phyloP scores from a whole-genome alignment of 176 grass and related monocot genomes.

The Aegilops umbellulata region DNA sequence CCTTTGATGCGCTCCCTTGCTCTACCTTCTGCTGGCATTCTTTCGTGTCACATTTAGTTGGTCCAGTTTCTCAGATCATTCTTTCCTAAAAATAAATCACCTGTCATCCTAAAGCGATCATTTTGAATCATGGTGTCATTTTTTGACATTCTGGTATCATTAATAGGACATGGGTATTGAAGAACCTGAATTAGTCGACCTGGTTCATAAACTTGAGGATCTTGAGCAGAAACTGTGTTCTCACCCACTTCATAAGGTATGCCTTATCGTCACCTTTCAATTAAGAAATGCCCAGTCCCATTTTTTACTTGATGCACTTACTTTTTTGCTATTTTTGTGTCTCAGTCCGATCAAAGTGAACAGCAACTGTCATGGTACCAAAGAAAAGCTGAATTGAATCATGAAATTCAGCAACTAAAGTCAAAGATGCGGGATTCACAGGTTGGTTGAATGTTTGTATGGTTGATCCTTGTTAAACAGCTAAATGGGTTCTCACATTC shows the following conservation, averaged over 20 bases:
- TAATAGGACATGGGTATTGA: constrained; percentile 91
- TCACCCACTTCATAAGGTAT: constrained; percentile 86
- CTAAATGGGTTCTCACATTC: constrained; percentile 28
- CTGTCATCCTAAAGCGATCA: constrained; percentile 17
- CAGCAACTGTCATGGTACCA: constrained; percentile 87
- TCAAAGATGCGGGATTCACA: constrained; percentile 96
- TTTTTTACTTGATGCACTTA: neutral
- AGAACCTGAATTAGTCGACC: constrained; percentile 75
- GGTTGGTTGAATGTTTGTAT: constrained; percentile 40
- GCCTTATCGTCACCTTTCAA: neutral
- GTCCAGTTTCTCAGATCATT: constrained; percentile 4
- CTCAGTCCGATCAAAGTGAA: constrained; percentile 88
- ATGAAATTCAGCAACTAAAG: constrained; percentile 86
- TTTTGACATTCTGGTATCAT: constrained; percentile 20
- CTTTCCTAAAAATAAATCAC: constrained; percentile 17
- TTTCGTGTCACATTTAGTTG: neutral
- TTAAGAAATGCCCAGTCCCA: constrained; percentile 26
- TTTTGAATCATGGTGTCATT: neutral
- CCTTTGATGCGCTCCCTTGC: neutral
- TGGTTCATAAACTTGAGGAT: constrained; percentile 86
- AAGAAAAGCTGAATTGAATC: constrained; percentile 92
- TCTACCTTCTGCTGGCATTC: constrained; percentile 21
- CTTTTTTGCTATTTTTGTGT: constrained; percentile 8
- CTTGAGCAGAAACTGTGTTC: constrained; percentile 75
- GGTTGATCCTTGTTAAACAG: constrained; percentile 22